Conservation (phyloP, 352 stramenopile species). For the Phytophthora kernoviae region DNA sequence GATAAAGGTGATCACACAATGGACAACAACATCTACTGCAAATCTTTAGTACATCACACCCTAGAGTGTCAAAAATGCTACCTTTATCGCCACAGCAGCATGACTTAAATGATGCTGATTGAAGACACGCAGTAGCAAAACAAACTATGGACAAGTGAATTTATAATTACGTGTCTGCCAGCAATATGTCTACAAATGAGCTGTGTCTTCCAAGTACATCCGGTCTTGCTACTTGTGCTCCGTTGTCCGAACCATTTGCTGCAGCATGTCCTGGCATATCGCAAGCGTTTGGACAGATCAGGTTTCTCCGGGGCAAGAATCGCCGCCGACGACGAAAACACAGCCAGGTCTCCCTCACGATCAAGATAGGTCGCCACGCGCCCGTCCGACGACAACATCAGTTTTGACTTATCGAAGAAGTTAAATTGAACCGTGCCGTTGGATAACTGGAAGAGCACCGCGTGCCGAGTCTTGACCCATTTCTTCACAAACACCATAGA, state of each 20-base stretch:
- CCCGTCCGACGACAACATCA: conserved; percentile 93
- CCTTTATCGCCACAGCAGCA: no score
- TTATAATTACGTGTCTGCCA: conserved; percentile 43
- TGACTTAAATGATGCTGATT: no score
- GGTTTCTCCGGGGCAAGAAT: conserved; percentile 66
- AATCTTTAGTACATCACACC: no score
- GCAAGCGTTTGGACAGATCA: conserved; percentile 78
- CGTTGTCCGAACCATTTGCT: conserved; percentile 84
- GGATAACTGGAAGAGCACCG: conserved; percentile 97
- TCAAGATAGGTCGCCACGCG: conserved; percentile 90
- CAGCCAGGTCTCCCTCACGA: conserved; percentile 69
- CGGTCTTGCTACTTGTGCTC: conserved; percentile 28
- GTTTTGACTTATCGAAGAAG: conserved; percentile 97
- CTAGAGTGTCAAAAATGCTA: no score
- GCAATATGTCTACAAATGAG: conserved; percentile 30
- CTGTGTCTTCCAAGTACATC: conserved; percentile 1
- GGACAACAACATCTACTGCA: no score
- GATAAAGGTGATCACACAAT: no score
- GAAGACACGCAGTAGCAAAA: no score
- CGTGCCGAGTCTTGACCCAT: conserved; percentile 98
- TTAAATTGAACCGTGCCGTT: conserved; percentile 96
- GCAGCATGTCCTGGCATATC: conserved; percentile 97
- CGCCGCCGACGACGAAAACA: conserved; percentile 53
- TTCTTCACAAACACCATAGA: conserved; percentile 97
- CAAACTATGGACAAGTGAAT: conserved; percentile 37